Percentiles rank a stretch among this genome's conserved stretches.
Evolutionary conservation across 176 grass and related monocot genomes (phyloP).

Genomic region (Cenchrus fungigraminus): DNA sequence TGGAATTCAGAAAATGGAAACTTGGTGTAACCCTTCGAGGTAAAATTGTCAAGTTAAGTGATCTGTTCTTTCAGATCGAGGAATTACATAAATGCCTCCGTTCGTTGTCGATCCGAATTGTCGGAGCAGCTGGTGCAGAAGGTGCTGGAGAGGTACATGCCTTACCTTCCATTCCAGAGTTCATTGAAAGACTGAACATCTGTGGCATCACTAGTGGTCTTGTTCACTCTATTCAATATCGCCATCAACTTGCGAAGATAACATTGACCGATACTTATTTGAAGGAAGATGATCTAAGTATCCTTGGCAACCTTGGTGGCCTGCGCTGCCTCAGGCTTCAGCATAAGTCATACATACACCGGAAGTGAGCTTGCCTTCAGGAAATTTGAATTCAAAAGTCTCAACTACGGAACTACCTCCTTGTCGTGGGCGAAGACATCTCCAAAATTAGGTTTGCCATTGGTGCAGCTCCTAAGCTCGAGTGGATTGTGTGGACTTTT

Average conservation of each 20-base stretch:
- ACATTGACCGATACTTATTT: neutral
- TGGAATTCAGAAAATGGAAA: neutral
- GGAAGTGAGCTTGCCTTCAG: neutral
- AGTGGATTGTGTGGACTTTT: neutral
- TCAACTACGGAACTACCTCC: neutral
- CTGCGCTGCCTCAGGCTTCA: neutral
- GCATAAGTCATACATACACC: neutral
- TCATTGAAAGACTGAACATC: constrained; percentile 36
- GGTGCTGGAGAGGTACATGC: neutral
- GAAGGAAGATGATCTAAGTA: neutral
- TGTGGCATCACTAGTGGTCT: neutral
- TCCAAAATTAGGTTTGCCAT: neutral
- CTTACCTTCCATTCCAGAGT: neutral
- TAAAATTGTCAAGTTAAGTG: neutral
- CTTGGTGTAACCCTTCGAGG: neutral
- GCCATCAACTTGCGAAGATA: constrained; percentile 10
- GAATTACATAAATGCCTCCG: neutral
- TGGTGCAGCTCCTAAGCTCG: neutral
- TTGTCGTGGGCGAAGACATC: neutral
- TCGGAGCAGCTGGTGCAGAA: neutral
- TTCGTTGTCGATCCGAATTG: neutral
- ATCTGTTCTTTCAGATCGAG: neutral
- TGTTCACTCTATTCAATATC: neutral
- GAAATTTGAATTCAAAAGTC: neutral
- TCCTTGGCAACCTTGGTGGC: neutral